phyloP scores from a whole-genome alignment of 2,329 filamentous ascomycete genomes.

The Fusarium torulosum region DNA sequence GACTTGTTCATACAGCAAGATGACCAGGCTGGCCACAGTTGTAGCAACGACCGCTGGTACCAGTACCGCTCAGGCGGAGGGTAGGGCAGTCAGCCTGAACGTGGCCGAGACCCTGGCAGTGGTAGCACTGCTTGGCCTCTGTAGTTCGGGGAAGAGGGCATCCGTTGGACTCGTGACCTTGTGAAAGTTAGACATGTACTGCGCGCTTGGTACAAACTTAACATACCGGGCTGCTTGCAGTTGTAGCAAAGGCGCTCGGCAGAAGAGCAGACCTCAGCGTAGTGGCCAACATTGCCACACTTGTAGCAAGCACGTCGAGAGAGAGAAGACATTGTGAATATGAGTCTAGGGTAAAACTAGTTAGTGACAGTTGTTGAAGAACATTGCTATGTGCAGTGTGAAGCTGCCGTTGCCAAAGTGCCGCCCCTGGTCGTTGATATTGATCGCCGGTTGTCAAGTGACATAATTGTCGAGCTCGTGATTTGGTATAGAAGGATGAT shows the following conservation, averaged over 20 bases:
- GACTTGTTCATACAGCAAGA: constrained; percentile 75
- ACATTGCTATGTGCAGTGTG: constrained; percentile 5
- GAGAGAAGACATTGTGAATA: constrained; percentile 77
- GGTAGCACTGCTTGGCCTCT: constrained; percentile 99
- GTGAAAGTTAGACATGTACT: constrained; percentile 17
- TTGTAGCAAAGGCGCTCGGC: constrained; percentile 99
- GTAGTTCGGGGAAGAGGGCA: constrained; percentile 97
- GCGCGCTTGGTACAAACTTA: neutral
- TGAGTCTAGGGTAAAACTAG: constrained; percentile 20
- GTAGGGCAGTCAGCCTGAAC: constrained; percentile 99
- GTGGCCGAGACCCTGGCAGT: constrained; percentile 98
- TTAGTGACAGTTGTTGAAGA: constrained; percentile 18
- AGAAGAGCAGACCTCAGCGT: constrained; percentile 93
- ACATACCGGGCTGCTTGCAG: constrained; percentile 86
- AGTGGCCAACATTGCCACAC: constrained; percentile 85
- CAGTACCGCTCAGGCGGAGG: constrained; percentile 86
- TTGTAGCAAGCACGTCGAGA: constrained; percentile 88
- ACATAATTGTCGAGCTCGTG: neutral
- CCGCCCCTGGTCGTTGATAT: neutral
- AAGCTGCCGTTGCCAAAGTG: constrained; percentile 7
- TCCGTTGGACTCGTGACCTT: constrained; percentile 94
- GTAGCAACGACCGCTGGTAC: constrained; percentile 91
- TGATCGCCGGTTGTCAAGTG: too few relatives aligned
- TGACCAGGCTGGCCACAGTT: constrained; percentile 95
- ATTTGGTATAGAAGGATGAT: neutral